Base-by-base conservation (phyloP, 176 grass and related monocot species). In the Aegilops umbellulata region DNA sequence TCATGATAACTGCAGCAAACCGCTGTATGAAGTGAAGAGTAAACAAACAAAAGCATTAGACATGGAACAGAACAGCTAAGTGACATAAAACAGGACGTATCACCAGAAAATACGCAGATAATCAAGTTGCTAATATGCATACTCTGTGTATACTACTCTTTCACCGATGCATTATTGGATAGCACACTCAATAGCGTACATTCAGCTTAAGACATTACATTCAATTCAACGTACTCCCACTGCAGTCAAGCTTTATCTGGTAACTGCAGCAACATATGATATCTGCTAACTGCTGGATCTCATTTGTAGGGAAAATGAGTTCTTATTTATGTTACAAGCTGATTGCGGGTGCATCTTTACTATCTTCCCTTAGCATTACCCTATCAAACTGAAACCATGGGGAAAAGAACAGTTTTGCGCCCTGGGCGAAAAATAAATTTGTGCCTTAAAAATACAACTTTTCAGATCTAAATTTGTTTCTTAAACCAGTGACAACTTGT, bases 1-100 rank as follows among this genome's bases (percentile, higher is more conserved):
- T 90, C 97, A 99, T 96, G 80, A 99, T 99, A 79, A 99, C 94
- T 47, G 97, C 97, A 86, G 94, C 97, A 94, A 99, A 99, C 94
- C 92, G 97, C 94, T 99, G 85, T 69, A 82, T 84, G 36, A 51
- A 94, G 60, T 53, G n/a, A 79, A 26, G 26, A 67, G 57, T 83
- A 36, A 86, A 22, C 27, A 91, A 15, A 75, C 11, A 23, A 74
- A 36, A 39, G 25, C 10, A 80, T 69, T n/a, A 60, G 70, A 6
- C 70, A 23, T 38, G 65, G 47, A 5, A 55, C 24, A 46, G 30
- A 44, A 17, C 32, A 76, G 24, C 3, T 4, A 71, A 39, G 22
- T 72, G 23, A 65, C 23, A 36, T 19, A 51, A 55, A 70, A 61
- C 34, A 57, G 19, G 53, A 22, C 53, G 68, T 10, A 67, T 10